Evolutionary conservation across 208 protist species (phyloP), one percentile per base, ranked within the genome.

Genomic region (Trypanosoma vivax): DNA sequence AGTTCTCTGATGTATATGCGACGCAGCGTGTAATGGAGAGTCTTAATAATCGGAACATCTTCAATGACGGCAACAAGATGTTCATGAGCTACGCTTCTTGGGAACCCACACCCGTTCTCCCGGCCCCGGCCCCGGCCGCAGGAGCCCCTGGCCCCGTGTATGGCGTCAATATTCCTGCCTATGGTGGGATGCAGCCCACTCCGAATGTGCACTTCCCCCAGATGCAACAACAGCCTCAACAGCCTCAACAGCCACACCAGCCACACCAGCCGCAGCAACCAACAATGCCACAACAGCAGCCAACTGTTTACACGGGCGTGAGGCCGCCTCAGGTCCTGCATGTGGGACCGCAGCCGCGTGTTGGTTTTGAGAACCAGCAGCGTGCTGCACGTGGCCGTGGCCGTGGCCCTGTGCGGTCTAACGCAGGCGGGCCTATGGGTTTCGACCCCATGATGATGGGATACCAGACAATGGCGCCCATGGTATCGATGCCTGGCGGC

Each of bases 11-110:
- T 61, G 52, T 30, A 25, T 73, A 73, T 33, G 64, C 73, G 21
- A 81, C 87, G 11, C 70, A 88, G 55, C 70, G 69, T 30, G 83
- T 79, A 18, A 77, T 83, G 65, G 62, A 63, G 14, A 74, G 53
- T 34, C 69, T 90, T 14, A 90, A 91, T 65, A 78, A 82, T 63
- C 82, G 76, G 40, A 87, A 88, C 65, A 94, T 94, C 57, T 94
- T 83, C 67, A 85, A 87, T 55, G 79, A 91, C 68, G 73, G 78
- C 19, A 91, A 94, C 60, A 87, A 81, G 45, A 91, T 94, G 87
- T 35, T 55, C 11, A 91, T 94, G 52, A 65, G 31, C 48, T 94
- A 83, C 69, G 59, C 65, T 19, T 38, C 43, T 14, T 72, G 41
- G 56, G 54, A 65, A 13, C 52, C 63, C 27, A 31, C 65, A 7